Base-by-base conservation (phyloP, 2,329 filamentous ascomycete species). In the Teratosphaeria zuluensis region DNA sequence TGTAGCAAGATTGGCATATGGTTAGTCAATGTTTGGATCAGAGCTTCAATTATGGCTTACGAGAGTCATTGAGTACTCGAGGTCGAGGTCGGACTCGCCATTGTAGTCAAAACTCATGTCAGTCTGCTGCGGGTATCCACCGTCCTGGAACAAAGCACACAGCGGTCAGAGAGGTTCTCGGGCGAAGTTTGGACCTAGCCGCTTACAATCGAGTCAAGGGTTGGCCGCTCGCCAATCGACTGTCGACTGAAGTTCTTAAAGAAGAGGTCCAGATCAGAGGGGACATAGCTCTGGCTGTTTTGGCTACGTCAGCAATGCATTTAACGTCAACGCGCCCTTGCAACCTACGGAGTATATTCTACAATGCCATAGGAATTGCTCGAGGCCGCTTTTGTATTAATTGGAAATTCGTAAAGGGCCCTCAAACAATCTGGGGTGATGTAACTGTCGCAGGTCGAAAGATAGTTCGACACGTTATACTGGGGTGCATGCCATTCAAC, bases 391-490 rank as follows among this genome's bases (percentile, higher is more conserved):
- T 55, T 55, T 24, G 56, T 53, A 72, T 69, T 60, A 62, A 63
- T 59, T 3, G 70, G 70, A 56, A 75, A 70, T 35, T 68, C 66
- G 61, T 75, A 75, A 3, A 75, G 62, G 9, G 68, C 69, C 8
- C 70, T 64, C n/a, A 75, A 61, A 64, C 83, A 86, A 51, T 76
- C 76, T 0, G 82, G 81, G 0, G 81, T 84, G 62, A 85, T 83
- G 65, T 79, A 77, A 14, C 71, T 69, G 63, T 81, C 78, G 66
- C 84, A 86, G 48, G 68, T 68, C 51, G 69, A 63, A 12, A 77
- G 67, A 14, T 60, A 52, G 7, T 46, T 48, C 21, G 19, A 32
- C 7, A 54, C 19, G 19, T 52, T 42, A 24, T 56, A n/a, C 31
- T 58, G 16, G 56, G 57, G 32, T 53, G 55, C 42, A 30, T 53